Evolutionary conservation across 192 early-diverging fungal genomes (phyloP).

Genomic region (Rhizophagus prolifer): DNA sequence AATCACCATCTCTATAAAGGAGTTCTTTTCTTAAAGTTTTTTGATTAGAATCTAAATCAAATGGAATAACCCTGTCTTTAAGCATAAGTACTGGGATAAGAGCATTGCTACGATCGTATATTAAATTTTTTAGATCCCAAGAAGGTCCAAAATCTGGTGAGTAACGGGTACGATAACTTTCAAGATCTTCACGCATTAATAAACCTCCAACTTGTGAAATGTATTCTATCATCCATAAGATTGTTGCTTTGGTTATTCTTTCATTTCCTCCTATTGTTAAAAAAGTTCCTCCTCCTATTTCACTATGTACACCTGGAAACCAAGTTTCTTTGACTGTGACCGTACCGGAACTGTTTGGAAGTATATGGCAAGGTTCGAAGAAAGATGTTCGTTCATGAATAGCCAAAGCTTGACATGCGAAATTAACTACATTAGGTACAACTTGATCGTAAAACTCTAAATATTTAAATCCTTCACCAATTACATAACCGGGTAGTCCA

Average conservation of each 20-base stretch:
- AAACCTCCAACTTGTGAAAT: neutral
- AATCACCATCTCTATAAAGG: conserved; percentile 4
- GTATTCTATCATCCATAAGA: neutral
- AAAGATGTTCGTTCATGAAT: neutral
- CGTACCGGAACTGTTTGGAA: neutral
- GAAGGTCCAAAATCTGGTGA: no score
- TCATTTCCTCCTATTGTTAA: neutral
- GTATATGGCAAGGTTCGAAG: neutral
- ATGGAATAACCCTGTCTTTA: neutral
- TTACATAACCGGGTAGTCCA: conserved; percentile 19
- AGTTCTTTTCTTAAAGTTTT: neutral
- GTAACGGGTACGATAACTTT: no score
- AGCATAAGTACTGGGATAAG: neutral
- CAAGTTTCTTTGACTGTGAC: neutral
- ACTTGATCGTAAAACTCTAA: conserved; percentile 22
- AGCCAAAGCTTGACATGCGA: neutral
- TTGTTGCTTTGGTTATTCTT: neutral
- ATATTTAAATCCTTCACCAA: conserved; percentile 13
- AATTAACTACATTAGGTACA: conserved; percentile 24
- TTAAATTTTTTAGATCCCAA: no score
- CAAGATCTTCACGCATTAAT: neutral
- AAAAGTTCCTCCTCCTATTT: neutral
- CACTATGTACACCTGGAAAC: neutral
- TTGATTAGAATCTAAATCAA: neutral
- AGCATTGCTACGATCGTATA: neutral